A percentile compares a stretch with the other conserved stretches of the same genome.
Conservation (phyloP, 148 eudicot species). For the Rhododendron vialii region DNA sequence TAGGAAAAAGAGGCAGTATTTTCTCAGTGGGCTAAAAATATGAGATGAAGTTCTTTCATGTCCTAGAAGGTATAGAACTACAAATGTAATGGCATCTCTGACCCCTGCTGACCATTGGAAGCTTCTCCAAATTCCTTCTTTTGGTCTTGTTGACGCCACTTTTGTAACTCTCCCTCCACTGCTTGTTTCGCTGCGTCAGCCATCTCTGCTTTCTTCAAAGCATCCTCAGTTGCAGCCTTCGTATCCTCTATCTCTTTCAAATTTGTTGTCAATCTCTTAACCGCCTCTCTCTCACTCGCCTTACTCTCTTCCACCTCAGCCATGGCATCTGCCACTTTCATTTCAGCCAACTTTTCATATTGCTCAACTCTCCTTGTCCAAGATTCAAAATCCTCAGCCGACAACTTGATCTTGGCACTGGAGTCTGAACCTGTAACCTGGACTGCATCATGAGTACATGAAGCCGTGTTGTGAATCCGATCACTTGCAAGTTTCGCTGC, state of each 20-base stretch:
- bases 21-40: background rate
- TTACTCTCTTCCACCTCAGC: slow-evolving; percentile 58
- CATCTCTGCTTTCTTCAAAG: slow-evolving; percentile 63
- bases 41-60: background rate
- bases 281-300: slow-evolving; percentile 45
- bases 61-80: background rate
- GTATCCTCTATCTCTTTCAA: slow-evolving; percentile 53
- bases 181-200: slow-evolving; percentile 51
- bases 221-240: slow-evolving; percentile 52
- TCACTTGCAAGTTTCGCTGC: slow-evolving; percentile 47
- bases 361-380: slow-evolving; percentile 46
- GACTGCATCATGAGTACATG: slow-evolving; percentile 15
- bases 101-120: background rate
- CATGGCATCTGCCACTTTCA: slow-evolving; percentile 52
- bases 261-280: slow-evolving; percentile 43
- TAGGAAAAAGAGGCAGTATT: background rate
- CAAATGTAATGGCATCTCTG: background rate
- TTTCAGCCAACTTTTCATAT: slow-evolving; percentile 37
- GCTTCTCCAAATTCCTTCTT: background rate
- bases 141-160: slow-evolving; percentile 31
- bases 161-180: slow-evolving; percentile 59
- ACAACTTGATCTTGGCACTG: slow-evolving; percentile 36
- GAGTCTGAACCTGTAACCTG: slow-evolving; percentile 20
- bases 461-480: slow-evolving; percentile 28
- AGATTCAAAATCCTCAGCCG: slow-evolving; percentile 41